A percentile compares a stretch with the other conserved stretches of the same genome.
phyloP scores from a whole-genome alignment of 805 yeast species.

The Metschnikowia shivogae region DNA sequence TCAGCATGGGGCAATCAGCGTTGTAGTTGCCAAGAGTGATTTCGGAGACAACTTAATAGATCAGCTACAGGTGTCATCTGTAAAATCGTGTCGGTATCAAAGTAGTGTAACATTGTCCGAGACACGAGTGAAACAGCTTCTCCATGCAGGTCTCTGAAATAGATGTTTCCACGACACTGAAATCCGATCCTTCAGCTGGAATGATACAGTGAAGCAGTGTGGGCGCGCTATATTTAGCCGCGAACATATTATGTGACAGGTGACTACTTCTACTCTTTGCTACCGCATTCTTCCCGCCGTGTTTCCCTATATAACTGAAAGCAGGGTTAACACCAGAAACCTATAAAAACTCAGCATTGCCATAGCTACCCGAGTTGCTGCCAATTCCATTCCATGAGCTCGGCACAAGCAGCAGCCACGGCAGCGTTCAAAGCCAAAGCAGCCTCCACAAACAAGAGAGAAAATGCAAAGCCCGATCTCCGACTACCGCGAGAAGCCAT shows the following conservation, averaged over 20 bases:
- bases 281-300: not conserved
- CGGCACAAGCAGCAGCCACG: constrained; percentile 42
- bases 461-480: constrained; percentile 4
- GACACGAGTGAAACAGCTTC: too few species aligned
- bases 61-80: too few species aligned
- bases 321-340: not conserved
- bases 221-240: not conserved
- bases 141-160: too few species aligned
- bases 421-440: constrained; percentile 36
- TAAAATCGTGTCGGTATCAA: too few species aligned
- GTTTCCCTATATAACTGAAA: not conserved
- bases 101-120: too few species aligned
- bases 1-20: not conserved
- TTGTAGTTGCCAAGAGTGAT: too few species aligned
- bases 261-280: not conserved
- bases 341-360: not conserved
- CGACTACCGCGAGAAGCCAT: constrained; percentile 5
- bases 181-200: too few species aligned
- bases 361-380: not conserved
- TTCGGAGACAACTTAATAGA: too few species aligned
- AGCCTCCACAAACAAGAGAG: not conserved
- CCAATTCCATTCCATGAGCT: constrained; percentile 12
- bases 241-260: not conserved
- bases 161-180: too few species aligned
- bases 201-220: too few species aligned